A percentile compares a stretch with the other conserved stretches of the same genome.
Conservation (phyloP, 805 yeast species). For the Candida xiaguanensis region DNA sequence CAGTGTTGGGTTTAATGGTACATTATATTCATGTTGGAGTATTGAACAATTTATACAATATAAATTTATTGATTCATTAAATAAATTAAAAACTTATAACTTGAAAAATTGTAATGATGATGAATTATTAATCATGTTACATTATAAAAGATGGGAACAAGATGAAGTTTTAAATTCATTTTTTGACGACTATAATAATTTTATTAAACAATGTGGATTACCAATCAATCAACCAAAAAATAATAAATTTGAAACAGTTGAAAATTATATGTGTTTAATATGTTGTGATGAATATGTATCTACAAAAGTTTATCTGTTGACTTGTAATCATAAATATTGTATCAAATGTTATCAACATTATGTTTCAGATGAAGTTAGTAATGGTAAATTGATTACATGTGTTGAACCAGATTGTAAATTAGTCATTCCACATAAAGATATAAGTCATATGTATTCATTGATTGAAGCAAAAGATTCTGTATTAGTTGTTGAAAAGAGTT, state of each 20-base stretch:
- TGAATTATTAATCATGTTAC: slow-evolving; percentile 34
- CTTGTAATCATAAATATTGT: slow-evolving; percentile 75
- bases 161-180: slow-evolving; percentile 36
- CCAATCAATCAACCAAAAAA: slow-evolving; percentile 6
- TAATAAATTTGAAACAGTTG: slow-evolving; percentile 11
- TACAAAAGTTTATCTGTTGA: slow-evolving; percentile 43
- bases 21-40: slow-evolving; percentile 25
- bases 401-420: slow-evolving; percentile 55
- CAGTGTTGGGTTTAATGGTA: slow-evolving; percentile 5
- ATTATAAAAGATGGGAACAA: slow-evolving; percentile 35
- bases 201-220: slow-evolving; percentile 28
- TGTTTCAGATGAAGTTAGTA: slow-evolving; percentile 39
- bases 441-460: slow-evolving; percentile 17
- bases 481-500: slow-evolving; percentile 13
- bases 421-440: slow-evolving; percentile 40
- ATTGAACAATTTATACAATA: slow-evolving; percentile 21
- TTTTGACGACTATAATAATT: slow-evolving; percentile 26
- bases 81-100: slow-evolving; percentile 18
- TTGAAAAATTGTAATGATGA: slow-evolving; percentile 26
- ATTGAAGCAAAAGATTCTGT: slow-evolving; percentile 9
- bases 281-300: slow-evolving; percentile 59
- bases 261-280: slow-evolving; percentile 51
- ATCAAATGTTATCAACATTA: slow-evolving; percentile 63
- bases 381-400: slow-evolving; percentile 56
- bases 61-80: slow-evolving; percentile 20